Percentiles rank a stretch among this genome's conserved stretches.
These are phyloP conservation scores for Alloteropsis angusta DNA, from an alignment of 202 grass and related monocot species.

Conservation along the genomic window DNA sequence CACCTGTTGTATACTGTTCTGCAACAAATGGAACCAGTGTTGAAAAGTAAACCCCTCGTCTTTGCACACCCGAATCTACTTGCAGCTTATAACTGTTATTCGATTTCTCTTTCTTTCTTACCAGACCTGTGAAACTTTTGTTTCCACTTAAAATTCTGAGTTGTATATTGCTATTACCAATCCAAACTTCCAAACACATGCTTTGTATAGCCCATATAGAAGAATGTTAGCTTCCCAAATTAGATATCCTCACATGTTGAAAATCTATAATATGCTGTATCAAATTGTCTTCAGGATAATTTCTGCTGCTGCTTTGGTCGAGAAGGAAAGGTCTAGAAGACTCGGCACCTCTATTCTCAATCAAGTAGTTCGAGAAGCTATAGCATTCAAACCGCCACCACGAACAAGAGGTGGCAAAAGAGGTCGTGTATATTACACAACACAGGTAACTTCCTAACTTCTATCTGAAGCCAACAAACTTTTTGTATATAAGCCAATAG, in stretches of 20 bases:
- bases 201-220: background rate
- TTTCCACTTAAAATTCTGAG: background rate
- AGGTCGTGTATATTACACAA: slow-evolving; percentile 75
- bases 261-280: background rate
- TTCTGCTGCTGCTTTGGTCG: slow-evolving; percentile 68
- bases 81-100: slow-evolving; percentile 1
- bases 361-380: slow-evolving; percentile 86
- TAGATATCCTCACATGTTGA: background rate
- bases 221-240: background rate
- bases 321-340: slow-evolving; percentile 92
- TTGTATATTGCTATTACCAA: background rate
- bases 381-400: slow-evolving; percentile 89
- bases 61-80: background rate
- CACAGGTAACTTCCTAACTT: slow-evolving; percentile 52
- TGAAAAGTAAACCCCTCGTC: slow-evolving; percentile 63
- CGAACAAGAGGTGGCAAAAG: slow-evolving; percentile 86
- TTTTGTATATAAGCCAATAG: background rate
- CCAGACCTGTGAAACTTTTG: background rate
- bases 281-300: slow-evolving; percentile 51
- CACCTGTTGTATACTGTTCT: slow-evolving; percentile 87
- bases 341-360: slow-evolving; percentile 88
- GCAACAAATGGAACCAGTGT: slow-evolving; percentile 61
- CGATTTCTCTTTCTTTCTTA: background rate
- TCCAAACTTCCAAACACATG: background rate
- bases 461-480: background rate